Conservation (phyloP, 2,329 filamentous ascomycete species). For the Pseudogymnoascus sp. region DNA sequence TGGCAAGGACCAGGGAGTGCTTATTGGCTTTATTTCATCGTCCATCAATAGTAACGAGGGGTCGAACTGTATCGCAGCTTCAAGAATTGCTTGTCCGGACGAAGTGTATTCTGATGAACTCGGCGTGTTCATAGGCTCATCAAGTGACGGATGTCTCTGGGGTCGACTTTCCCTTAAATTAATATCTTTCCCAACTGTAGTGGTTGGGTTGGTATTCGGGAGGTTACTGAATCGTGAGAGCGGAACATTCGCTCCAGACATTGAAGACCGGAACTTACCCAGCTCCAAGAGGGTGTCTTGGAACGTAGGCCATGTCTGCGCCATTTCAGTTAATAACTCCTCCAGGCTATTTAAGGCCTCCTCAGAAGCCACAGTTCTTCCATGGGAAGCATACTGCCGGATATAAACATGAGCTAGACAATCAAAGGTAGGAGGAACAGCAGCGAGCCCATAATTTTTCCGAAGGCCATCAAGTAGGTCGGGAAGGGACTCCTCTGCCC, state of each 20-base stretch:
- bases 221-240: not conserved
- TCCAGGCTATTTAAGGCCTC: not conserved
- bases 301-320: conserved; percentile 6
- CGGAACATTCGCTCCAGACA: not conserved
- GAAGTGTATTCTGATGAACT: conserved; percentile 4
- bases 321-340: conserved; percentile 1
- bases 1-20: conserved; percentile 1
- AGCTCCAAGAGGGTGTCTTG: conserved; percentile 7
- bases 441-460: not conserved
- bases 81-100: not conserved
- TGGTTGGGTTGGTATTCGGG: not conserved
- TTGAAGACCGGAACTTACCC: conserved; percentile 1
- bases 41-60: not conserved
- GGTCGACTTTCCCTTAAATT: not conserved
- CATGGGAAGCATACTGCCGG: conserved; percentile 2
- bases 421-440: conserved; percentile 7
- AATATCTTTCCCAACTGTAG: not conserved
- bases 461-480: conserved; percentile 4
- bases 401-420: not conserved
- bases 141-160: not conserved
- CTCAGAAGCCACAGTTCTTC: not conserved
- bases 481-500: not conserved
- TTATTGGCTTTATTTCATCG: not conserved
- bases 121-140: not conserved
- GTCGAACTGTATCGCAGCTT: conserved; percentile 8